Percentiles rank a stretch among this genome's conserved stretches.
Conservation (phyloP, 1,284 basidiomycete species). For the Ustilago shanxiensis region DNA sequence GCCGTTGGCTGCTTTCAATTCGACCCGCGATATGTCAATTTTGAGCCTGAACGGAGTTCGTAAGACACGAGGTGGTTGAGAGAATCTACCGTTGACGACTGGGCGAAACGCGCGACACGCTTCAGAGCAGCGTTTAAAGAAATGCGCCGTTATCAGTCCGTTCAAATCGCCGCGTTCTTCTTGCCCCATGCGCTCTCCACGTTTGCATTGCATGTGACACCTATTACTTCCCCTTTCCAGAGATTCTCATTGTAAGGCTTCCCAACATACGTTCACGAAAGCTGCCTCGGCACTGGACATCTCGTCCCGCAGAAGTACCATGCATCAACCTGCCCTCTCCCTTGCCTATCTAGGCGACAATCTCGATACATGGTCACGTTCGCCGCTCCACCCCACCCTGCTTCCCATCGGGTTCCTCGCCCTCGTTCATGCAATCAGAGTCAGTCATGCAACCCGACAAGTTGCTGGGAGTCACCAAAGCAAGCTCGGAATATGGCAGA, state of each 20-base stretch:
- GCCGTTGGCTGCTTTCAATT: neutral
- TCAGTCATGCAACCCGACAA: constrained; percentile 59
- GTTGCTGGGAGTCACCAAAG: constrained; percentile 43
- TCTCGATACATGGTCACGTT: constrained; percentile 21
- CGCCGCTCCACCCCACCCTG: constrained; percentile 28
- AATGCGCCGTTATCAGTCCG: constrained; percentile 3
- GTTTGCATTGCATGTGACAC: neutral
- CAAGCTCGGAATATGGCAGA: constrained; percentile 48
- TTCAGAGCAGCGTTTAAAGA: neutral
- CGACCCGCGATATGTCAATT: neutral
- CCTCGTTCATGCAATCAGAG: constrained; percentile 50
- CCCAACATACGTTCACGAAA: too few relatives aligned
- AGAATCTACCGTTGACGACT: neutral
- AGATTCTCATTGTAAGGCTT: too few relatives aligned
- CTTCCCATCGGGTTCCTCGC: constrained; percentile 47
- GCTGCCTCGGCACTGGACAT: too few relatives aligned
- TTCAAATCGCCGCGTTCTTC: constrained; percentile 21
- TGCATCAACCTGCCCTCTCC: constrained; percentile 6
- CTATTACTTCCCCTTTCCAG: neutral
- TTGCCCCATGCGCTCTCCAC: constrained; percentile 14
- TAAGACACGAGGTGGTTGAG: neutral
- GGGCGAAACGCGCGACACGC: constrained; percentile 29
- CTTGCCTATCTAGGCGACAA: constrained; percentile 22
- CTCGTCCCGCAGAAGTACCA: neutral
- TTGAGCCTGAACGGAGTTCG: neutral